Evolutionary conservation across 2,329 filamentous ascomycete species (phyloP).

Genomic region (Penicillium sp.): DNA sequence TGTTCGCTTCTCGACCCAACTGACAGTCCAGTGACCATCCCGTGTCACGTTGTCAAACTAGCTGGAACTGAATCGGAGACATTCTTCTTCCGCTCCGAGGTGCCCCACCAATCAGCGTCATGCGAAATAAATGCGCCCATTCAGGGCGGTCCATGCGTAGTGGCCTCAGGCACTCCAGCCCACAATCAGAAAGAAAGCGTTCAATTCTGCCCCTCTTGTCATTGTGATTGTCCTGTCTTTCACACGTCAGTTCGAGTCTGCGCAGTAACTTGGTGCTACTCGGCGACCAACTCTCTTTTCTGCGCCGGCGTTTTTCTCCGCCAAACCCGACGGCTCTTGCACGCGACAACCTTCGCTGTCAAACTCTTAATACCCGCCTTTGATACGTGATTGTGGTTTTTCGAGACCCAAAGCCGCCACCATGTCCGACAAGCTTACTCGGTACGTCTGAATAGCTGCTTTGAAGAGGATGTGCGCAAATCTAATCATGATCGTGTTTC

Average conservation of each 20-base stretch:
- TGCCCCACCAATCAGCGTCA: constrained; percentile 25
- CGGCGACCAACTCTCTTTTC: constrained; percentile 19
- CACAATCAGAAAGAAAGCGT: constrained; percentile 32
- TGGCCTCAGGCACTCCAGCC: constrained; percentile 31
- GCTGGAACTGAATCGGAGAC: background rate
- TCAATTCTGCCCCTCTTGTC: constrained; percentile 26
- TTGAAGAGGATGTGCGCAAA: background rate
- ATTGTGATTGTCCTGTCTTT: constrained; percentile 24
- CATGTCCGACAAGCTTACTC: constrained; percentile 94
- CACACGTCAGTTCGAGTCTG: constrained; percentile 22
- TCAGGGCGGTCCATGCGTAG: constrained; percentile 18
- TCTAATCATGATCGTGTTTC: constrained; percentile 25
- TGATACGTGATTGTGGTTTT: constrained; percentile 23
- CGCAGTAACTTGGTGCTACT: constrained; percentile 30
- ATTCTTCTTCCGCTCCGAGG: background rate
- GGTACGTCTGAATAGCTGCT: constrained; percentile 61
- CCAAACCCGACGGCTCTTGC: background rate
- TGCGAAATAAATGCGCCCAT: constrained; percentile 25
- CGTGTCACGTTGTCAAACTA: background rate
- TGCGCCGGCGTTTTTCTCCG: constrained; percentile 15
- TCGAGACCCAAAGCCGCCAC: constrained; percentile 40
- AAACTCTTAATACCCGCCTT: constrained; percentile 21
- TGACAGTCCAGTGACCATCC: constrained; percentile 20
- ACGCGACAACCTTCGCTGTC: constrained; percentile 11
- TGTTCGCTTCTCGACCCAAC: constrained; percentile 23